These are phyloP conservation scores for Domatiomyces globalis DNA, from an alignment of 2,329 filamentous ascomycete genomes.

Conservation along the genomic window DNA sequence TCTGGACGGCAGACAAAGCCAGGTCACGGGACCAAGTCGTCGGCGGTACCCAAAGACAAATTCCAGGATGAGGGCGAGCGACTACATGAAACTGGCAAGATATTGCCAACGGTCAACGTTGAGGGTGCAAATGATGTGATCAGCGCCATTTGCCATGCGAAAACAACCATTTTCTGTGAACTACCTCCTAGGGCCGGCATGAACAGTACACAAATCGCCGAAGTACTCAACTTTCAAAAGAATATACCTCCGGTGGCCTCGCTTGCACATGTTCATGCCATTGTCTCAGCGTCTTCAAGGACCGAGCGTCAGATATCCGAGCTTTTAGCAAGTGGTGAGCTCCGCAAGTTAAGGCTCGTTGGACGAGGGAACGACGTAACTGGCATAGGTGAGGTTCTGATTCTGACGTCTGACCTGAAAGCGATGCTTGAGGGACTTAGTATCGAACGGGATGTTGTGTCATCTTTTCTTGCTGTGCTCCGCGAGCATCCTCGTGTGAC, in stretches of 20 bases:
- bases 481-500: slow-evolving; percentile 32
- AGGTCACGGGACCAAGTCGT: slow-evolving; percentile 17
- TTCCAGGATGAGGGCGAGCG: slow-evolving; percentile 20
- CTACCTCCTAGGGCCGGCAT: slow-evolving; percentile 46
- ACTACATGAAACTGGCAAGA: slow-evolving; percentile 39
- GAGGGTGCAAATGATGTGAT: slow-evolving; percentile 35
- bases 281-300: slow-evolving; percentile 41
- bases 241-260: slow-evolving; percentile 45
- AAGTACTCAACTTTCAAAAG: slow-evolving; percentile 43
- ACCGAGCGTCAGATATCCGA: slow-evolving; percentile 46
- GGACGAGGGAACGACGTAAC: slow-evolving; percentile 42
- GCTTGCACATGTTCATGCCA: slow-evolving; percentile 45
- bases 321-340: slow-evolving; percentile 34
- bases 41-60: slow-evolving; percentile 11
- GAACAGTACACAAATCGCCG: slow-evolving; percentile 46
- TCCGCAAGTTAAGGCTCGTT: slow-evolving; percentile 43
- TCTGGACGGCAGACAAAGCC: slow-evolving; percentile 29
- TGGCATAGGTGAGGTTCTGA: slow-evolving; percentile 45
- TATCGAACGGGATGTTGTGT: slow-evolving; percentile 9
- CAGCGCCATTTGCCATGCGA: slow-evolving; percentile 41
- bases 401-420: slow-evolving; percentile 41
- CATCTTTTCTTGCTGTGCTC: slow-evolving; percentile 26
- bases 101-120: slow-evolving; percentile 35
- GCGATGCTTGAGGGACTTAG: slow-evolving; percentile 24
- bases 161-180: slow-evolving; percentile 39